phyloP scores from a whole-genome alignment of 177 flowering plant genomes.

The Vitis hybrid region DNA sequence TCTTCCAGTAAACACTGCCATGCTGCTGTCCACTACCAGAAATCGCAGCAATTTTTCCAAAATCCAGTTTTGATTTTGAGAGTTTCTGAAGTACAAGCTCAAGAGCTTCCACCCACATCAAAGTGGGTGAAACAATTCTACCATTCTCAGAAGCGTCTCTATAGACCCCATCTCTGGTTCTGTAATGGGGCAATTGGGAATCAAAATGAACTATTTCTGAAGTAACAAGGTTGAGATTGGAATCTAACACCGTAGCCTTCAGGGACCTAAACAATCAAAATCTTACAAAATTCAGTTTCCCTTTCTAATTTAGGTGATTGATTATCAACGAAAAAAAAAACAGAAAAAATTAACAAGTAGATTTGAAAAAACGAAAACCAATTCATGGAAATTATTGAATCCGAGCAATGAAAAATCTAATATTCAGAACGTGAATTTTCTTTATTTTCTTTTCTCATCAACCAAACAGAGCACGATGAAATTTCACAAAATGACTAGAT shows the following conservation, averaged over 20 bases:
- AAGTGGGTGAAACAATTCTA: slow-evolving; percentile 87
- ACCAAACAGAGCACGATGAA: too few species aligned
- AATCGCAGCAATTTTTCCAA: slow-evolving; percentile 65
- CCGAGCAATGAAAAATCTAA: too few species aligned
- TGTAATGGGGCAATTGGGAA: slow-evolving; percentile 87
- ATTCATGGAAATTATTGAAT: too few species aligned
- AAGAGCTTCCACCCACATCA: slow-evolving; percentile 97
- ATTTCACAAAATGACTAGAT: too few species aligned
- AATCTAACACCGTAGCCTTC: slow-evolving; percentile 89
- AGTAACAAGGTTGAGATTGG: slow-evolving; percentile 61
- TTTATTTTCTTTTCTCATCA: too few species aligned
- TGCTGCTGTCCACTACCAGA: slow-evolving; percentile 99
- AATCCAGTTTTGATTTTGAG: slow-evolving; percentile 54
- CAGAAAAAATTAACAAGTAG: too few species aligned
- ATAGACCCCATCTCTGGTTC: slow-evolving; percentile 86
- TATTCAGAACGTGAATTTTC: too few species aligned
- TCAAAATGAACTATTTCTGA: slow-evolving; percentile 79
- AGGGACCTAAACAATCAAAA: slow-evolving; percentile 58
- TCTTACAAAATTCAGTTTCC: not conserved
- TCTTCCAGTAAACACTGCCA: slow-evolving; percentile 97
- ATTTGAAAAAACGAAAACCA: too few species aligned
- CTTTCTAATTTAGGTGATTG: not conserved
- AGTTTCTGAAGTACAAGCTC: slow-evolving; percentile 71
- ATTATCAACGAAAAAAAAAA: not conserved
- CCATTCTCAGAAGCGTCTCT: slow-evolving; percentile 68